Evolutionary conservation across 306 rosid genomes (phyloP), one percentile per base, ranked within the genome.

Genomic region (Vicia villosa): DNA sequence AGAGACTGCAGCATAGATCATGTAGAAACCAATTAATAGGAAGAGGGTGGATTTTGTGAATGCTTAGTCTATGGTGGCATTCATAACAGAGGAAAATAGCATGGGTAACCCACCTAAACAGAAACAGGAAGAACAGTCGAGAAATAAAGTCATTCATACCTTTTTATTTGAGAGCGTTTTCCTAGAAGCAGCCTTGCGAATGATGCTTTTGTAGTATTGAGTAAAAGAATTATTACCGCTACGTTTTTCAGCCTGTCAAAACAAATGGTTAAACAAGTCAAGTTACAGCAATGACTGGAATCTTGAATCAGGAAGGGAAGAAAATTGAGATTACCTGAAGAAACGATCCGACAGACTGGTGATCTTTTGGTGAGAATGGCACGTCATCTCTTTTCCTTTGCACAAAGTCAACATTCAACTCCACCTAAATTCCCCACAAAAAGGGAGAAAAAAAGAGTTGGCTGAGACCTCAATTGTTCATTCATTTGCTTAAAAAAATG

Each of bases 331-430:
- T 79, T 58, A 94, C 98, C 97, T 84, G 95, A 86, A 91, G 95
- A 86, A 94, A 91, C 45, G 77, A 63, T 74, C 86, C 97, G 19
- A 83, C 88, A 36, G 84, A 82, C 80, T 83, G 91, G 63, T 79
- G 89, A 80, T 94, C 97, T 45, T 83, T 88, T 0, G 99, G 99
- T 40, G 96, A 91, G 85, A 91, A 91, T 49, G 94, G 68, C 70
- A 56, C 87, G 50, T 91, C 95, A 34, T 91, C 89, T 83, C 99
- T 84, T 81, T 80, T 94, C 84, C 81, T 94, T 83, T 68, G 80
- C 76, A 94, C 86, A 51, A 84, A 88, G 66, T 83, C 86, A 54
- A 87, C 50, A 71, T 94, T 94, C 77, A 79, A 79, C 89, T 88
- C 97, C 74, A 87, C 99, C 97, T 94, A 83, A 58, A 74, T 57